These are phyloP conservation scores for Fraxinus dipetala DNA, from an alignment of 305 asterid species.

Conservation along the genomic window DNA sequence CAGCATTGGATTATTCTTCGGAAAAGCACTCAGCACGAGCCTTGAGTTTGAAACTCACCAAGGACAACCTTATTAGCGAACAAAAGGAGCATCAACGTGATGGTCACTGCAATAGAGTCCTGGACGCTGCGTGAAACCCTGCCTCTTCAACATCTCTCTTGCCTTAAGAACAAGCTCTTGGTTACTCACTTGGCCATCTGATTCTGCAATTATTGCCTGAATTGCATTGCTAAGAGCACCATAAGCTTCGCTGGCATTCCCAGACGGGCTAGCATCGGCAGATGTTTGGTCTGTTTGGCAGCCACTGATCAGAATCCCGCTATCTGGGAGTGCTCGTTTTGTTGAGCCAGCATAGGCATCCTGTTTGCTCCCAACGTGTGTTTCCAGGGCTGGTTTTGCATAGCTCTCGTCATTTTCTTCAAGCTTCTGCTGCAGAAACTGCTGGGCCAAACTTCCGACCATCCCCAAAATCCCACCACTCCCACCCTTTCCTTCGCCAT, in stretches of 20 bases:
- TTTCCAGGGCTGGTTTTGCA: conserved; percentile 69
- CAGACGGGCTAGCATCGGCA: conserved; percentile 76
- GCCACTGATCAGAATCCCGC: conserved; percentile 81
- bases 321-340: conserved; percentile 53
- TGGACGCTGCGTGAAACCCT: conserved; percentile 79
- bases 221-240: conserved; percentile 96
- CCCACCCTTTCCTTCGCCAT: conserved; percentile 33
- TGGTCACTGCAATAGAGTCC: conserved; percentile 83
- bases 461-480: conserved; percentile 70
- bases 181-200: conserved; percentile 62
- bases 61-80: conserved; percentile 39
- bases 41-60: neutral
- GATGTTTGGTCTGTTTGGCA: conserved; percentile 90
- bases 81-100: conserved; percentile 72
- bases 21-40: neutral
- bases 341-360: conserved; percentile 83
- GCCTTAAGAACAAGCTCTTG: conserved; percentile 70
- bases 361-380: conserved; percentile 57
- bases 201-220: conserved; percentile 63
- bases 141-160: conserved; percentile 64
- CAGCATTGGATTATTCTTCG: conserved; percentile 8
- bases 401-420: conserved; percentile 65
- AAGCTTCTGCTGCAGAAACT: conserved; percentile 74
- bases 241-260: conserved; percentile 57
- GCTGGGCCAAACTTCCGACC: conserved; percentile 77